These are phyloP conservation scores for Coniochaeta sp. DNA, from an alignment of 2,329 filamentous ascomycete genomes.

Conservation along the genomic window DNA sequence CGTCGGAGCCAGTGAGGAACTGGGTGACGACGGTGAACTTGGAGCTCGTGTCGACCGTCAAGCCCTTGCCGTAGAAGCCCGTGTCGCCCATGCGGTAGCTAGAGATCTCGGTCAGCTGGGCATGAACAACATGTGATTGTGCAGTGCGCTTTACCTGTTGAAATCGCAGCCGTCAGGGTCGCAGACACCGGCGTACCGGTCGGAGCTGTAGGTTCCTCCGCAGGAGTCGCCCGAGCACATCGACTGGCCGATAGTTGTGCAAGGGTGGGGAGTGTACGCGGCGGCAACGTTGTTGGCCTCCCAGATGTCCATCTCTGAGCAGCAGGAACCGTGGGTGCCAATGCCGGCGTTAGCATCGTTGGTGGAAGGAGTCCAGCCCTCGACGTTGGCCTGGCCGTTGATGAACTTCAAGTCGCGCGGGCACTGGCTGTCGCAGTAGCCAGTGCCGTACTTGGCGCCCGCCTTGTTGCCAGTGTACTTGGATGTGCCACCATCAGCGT, in stretches of 20 bases:
- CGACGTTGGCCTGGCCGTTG: conserved; percentile 45
- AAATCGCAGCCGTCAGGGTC: conserved; percentile 66
- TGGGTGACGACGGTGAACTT: conserved; percentile 61
- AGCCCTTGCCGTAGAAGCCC: conserved; percentile 53
- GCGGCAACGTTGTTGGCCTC: conserved; percentile 60
- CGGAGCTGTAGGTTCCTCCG: conserved; percentile 42
- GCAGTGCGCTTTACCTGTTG: conserved; percentile 30
- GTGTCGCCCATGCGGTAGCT: conserved; percentile 57
- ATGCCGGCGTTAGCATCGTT: conserved; percentile 47
- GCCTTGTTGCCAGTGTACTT: conserved; percentile 43
- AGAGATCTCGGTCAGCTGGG: background rate
- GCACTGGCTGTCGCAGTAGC: conserved; percentile 47
- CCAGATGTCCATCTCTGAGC: conserved; percentile 50
- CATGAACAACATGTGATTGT: background rate
- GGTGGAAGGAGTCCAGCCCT: conserved; percentile 40
- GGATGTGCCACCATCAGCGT: conserved; percentile 44
- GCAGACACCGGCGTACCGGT: conserved; percentile 55
- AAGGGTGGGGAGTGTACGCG: conserved; percentile 60
- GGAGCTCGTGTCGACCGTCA: conserved; percentile 50
- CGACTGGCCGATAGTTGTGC: conserved; percentile 39
- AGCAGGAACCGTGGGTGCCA: conserved; percentile 48
- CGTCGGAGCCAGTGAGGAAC: conserved; percentile 41
- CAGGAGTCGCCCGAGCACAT: conserved; percentile 43
- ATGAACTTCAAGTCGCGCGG: conserved; percentile 51
- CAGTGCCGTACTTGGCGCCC: conserved; percentile 53